These are phyloP conservation scores for Arthrinium phaeospermum DNA, from an alignment of 2,329 filamentous ascomycete species.

Conservation along the genomic window DNA sequence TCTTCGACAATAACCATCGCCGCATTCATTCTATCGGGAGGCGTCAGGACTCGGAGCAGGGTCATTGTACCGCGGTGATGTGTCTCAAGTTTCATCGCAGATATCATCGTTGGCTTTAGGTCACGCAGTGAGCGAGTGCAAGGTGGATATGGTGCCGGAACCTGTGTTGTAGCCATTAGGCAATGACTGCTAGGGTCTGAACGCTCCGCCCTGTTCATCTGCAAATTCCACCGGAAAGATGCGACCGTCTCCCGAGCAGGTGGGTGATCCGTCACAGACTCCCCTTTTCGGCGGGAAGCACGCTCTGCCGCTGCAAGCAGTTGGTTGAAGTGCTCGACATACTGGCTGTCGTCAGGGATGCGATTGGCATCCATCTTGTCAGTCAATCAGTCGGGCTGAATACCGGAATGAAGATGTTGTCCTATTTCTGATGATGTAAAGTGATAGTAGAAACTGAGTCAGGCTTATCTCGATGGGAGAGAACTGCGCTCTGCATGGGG, in stretches of 20 bases:
- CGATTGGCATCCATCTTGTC: conserved; percentile 26
- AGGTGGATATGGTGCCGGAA: conserved; percentile 33
- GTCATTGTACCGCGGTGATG: conserved; percentile 34
- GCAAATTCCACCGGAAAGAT: conserved; percentile 21
- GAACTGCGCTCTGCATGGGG: too few species aligned
- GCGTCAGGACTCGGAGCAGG: conserved; percentile 30
- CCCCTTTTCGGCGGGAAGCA: conserved; percentile 25
- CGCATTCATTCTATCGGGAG: conserved; percentile 26
- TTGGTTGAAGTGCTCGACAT: not conserved
- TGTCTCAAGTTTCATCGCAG: conserved; percentile 38
- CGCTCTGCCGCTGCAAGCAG: conserved; percentile 17
- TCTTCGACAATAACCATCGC: conserved; percentile 45
- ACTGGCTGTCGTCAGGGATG: conserved; percentile 20
- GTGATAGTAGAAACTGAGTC: not conserved
- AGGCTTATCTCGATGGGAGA: too few species aligned
- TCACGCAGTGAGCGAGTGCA: conserved; percentile 28
- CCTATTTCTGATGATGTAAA: not conserved
- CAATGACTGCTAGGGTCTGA: not conserved
- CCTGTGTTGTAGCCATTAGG: conserved; percentile 21
- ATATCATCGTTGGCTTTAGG: conserved; percentile 34
- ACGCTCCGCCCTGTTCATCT: not conserved
- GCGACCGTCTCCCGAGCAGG: not conserved
- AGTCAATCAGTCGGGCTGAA: too few species aligned
- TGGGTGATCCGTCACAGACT: conserved; percentile 26
- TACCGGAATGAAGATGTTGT: too few species aligned